Evolutionary conservation across 2,329 filamentous ascomycete species (phyloP).

Genomic region (Meredithiella fracta): DNA sequence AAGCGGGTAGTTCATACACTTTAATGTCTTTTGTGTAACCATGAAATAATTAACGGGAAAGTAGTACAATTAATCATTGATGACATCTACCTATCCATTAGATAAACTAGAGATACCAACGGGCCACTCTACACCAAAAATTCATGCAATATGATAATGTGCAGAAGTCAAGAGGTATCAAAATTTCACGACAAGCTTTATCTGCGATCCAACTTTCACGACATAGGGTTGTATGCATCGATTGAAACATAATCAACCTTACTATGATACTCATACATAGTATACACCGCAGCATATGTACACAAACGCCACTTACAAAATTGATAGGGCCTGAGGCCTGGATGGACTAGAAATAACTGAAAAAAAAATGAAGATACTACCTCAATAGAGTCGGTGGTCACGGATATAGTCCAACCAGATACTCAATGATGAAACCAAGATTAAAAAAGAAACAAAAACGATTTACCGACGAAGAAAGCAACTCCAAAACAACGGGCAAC

Average conservation of each 20-base stretch:
- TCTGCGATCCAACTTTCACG: background rate
- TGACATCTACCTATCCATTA: too few relatives aligned
- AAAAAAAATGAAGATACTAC: conserved; percentile 5
- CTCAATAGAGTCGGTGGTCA: background rate
- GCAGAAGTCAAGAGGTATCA: background rate
- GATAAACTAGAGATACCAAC: too few relatives aligned
- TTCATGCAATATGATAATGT: background rate
- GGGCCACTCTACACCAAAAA: background rate
- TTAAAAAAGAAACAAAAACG: background rate
- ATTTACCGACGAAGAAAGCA: background rate
- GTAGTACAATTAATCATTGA: too few relatives aligned
- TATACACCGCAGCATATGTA: background rate
- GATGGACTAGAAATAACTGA: background rate
- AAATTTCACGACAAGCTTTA: background rate
- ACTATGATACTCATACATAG: background rate
- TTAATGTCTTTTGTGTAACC: background rate
- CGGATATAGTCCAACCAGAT: background rate
- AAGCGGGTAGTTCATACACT: background rate
- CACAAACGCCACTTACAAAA: background rate
- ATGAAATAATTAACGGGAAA: background rate
- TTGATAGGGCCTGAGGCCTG: background rate
- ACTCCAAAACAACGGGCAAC: background rate
- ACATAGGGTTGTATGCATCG: background rate
- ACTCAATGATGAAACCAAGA: conserved; percentile 1
- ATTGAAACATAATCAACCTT: background rate